Evolutionary conservation across 1,284 basidiomycete species (phyloP), one percentile per base, ranked within the genome.

Genomic region (Melanopsichium pennsylvanicum): DNA sequence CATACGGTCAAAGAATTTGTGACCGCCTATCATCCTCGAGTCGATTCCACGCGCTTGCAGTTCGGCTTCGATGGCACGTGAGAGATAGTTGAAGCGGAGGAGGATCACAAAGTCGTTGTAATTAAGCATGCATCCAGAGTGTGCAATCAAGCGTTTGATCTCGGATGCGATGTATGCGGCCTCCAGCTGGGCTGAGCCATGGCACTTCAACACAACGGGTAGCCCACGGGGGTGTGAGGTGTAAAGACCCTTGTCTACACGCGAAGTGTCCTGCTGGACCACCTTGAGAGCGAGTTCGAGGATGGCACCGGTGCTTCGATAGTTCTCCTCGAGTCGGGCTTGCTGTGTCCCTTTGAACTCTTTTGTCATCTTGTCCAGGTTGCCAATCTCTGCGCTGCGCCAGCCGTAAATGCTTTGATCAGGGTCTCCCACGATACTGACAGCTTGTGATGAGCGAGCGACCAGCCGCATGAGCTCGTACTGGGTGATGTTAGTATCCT

Each of bases 351-450:
- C 49, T 21, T 66, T 59, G 48, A 69, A 81, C 22, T 78, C 63
- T n/a, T 45, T 54, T 5, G 40, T 34, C 79, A 80, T 78, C 33
- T 55, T 62, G 33, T 71, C 63, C n/a, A 80, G 52, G 43, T 79
- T 75, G 22, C 72, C 64, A 21, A 79, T 82, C 42, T 75, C 68
- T 1, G 92, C 92, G 11, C 90, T 89, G 7, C 92, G 86, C 92
- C 92, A 95, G 12, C 91, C 91, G 72, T 93, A 93, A 54, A 93
- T 94, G 5, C 90, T 92, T 78, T 95, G 92, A 81, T 96, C 92
- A 0, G 93, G 92, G 82, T 96, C 93, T 0, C 93, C 93, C 4
- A 96, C 92, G 32, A 94, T 86, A 5, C 89, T 93, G 23, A 93
- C 85, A 16, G 67, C 57, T 26, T 64, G 59, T 12, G 58, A 69